Evolutionary conservation across 2,329 filamentous ascomycete species (phyloP), one percentile per base, ranked within the genome.

Genomic region (Knoxdaviesia capensis): DNA sequence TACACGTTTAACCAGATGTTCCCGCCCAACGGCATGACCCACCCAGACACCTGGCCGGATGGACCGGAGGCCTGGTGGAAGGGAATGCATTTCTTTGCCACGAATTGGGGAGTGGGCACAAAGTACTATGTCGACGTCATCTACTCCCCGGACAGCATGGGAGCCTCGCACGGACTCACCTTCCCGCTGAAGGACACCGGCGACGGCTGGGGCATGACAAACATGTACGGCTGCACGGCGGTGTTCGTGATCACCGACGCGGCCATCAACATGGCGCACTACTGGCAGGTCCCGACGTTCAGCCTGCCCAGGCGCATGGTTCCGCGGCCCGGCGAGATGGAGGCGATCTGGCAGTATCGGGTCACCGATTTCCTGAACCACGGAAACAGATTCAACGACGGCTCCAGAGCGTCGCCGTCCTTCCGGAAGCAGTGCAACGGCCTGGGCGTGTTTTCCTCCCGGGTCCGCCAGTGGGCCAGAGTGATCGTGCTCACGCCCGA

Each of bases 201-300:
- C 10, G 28, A n/a, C 5, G 34, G 5, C 6, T 11, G 20, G 20
- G 34, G 37, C 4, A 31, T 40, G 10, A 34, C n/a, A 6, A 43
- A 43, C 31, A 7, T 43, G 9, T 32, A n/a, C 8, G 42, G 42
- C 5, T 43, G 42, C 30, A 30, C 34, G 8, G 32, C 37, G 7
- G 33, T 43, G 9, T 8, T 40, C 3, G 31, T 43, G 5, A 20
- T n/a, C 6, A 28, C 42, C 3, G 37, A 39, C 7, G 7, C 31
- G 28, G 37, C 33, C 5, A 34, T 43, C 6, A 36, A 43, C 29
- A 10, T 34, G 8, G 42, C 32, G 5, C 38, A 40, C 33, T 40
- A 40, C 32, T 43, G 32, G 32, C 37, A 43, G 28, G n/a, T 20
- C 7, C 42, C 42, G 32, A 40, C 42, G 6, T 43, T 43, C 31